Base-by-base conservation (phyloP, 2,329 filamentous ascomycete genomes). In the Nigrospora oryzae region DNA sequence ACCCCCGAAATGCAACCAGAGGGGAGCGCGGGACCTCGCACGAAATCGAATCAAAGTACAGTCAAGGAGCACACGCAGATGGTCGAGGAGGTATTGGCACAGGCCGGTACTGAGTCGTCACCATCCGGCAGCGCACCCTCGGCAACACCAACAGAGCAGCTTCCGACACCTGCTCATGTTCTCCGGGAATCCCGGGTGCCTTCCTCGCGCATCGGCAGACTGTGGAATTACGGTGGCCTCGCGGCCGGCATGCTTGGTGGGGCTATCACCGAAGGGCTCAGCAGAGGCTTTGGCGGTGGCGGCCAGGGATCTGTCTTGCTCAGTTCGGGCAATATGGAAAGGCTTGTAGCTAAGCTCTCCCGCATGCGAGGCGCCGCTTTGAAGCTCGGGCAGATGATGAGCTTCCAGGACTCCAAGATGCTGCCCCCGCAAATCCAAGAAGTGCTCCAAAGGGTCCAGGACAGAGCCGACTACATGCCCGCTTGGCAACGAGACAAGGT, bases 401-500 rank as follows among this genome's bases (percentile, higher is more conserved):
- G 89, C 63, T 93, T 98, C 59, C 93, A 98, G 70, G 93, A 98
- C 66, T 82, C 88, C 34, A 97, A 95, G 64, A 89, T 96, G 81
- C 77, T 98, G 11, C 93, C 93, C 0, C 79, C 78, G 1, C 80
- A 87, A 1, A 89, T 98, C 41, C 88, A 94, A 53, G 79, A 91
- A 57, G 89, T 98, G 2, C 70, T 98, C 12, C 89, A 95, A 61
- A 83, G 94, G 6, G 93, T 98, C 0, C 93, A 98, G 62, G 93
- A 98, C 62, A 84, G 88, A 46, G 93, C 93, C 35, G 91, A 98
- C 64, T 98, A 97, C 64, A 98, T 98, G 93, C 93, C 93, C 1
- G 78, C 88, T 3, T 95, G 83, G 62, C 93, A 98, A 63, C 84
- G 93, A 11, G 83, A 98, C 62, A 81, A 84, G 48, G 91, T 98